Evolutionary conservation across 73 alveolate genomes (phyloP).

Genomic region (Paramecium sonneborni): DNA sequence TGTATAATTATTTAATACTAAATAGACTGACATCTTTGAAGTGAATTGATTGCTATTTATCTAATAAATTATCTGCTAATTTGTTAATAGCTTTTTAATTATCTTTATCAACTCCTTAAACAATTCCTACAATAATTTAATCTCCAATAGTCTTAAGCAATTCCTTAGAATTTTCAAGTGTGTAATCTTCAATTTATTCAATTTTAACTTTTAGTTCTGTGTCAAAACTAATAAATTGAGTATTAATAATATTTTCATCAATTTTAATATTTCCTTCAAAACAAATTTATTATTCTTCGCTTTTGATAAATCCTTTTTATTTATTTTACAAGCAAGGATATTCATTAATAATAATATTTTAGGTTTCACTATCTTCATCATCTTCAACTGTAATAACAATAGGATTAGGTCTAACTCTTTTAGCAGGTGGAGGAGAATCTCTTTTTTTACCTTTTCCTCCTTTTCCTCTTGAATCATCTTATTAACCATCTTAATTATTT

Average conservation of each 20-base stretch:
- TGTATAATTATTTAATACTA: not conserved
- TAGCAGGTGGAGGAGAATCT: conserved; percentile 20
- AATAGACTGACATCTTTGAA: not conserved
- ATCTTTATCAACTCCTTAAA: not conserved
- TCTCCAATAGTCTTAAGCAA: not conserved
- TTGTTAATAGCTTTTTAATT: not conserved
- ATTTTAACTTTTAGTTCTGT: not conserved
- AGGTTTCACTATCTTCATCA: conserved; percentile 8
- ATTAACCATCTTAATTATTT: not conserved
- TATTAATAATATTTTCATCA: not conserved
- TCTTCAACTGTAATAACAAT: not conserved
- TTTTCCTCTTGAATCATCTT: not conserved
- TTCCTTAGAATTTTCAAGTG: not conserved
- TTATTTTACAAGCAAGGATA: not conserved
- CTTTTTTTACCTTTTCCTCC: not conserved
- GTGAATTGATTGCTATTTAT: not conserved
- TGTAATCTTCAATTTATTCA: not conserved
- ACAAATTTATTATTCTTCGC: not conserved
- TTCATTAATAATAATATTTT: not conserved
- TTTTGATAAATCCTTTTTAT: not conserved
- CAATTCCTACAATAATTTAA: not conserved
- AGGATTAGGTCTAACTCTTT: conserved; percentile 2
- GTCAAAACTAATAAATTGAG: not conserved
- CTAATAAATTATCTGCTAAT: not conserved
- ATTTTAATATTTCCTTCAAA: not conserved